Conservation (phyloP, 2,329 filamentous ascomycete species). For the Calonectria ilicicola region DNA sequence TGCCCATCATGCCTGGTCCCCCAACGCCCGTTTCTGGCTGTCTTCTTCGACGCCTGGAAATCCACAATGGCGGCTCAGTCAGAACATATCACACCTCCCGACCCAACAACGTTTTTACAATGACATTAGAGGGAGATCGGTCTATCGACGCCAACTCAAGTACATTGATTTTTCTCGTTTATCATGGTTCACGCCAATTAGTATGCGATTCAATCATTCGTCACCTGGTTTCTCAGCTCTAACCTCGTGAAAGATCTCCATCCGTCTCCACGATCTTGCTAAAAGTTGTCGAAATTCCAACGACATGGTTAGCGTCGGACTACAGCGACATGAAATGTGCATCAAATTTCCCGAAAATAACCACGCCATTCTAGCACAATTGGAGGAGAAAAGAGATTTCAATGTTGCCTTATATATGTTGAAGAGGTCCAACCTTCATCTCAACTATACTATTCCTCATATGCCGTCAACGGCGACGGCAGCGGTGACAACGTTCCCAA, state of each 20-base stretch:
- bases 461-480: not conserved
- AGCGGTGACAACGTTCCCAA: not conserved
- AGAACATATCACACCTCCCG: constrained; percentile 37
- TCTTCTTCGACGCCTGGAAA: constrained; percentile 45
- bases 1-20: constrained; percentile 39
- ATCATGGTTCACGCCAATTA: constrained; percentile 38
- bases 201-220: constrained; percentile 31
- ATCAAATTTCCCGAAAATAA: constrained; percentile 41
- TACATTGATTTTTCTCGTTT: constrained; percentile 42
- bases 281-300: constrained; percentile 10
- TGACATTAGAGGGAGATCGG: constrained; percentile 45
- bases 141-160: constrained; percentile 22
- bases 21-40: constrained; percentile 46
- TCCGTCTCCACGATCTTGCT: constrained; percentile 44
- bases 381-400: constrained; percentile 49
- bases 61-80: constrained; percentile 36
- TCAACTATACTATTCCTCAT: constrained; percentile 32
- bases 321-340: constrained; percentile 33
- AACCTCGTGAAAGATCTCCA: constrained; percentile 40
- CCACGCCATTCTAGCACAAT: constrained; percentile 42
- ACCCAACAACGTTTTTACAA: constrained; percentile 36
- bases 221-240: not conserved
- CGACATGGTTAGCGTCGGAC: constrained; percentile 40
- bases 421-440: constrained; percentile 45
- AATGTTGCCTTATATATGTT: constrained; percentile 47